Conservation (phyloP, 2,329 filamentous ascomycete species). For the Beauveria sp. region DNA sequence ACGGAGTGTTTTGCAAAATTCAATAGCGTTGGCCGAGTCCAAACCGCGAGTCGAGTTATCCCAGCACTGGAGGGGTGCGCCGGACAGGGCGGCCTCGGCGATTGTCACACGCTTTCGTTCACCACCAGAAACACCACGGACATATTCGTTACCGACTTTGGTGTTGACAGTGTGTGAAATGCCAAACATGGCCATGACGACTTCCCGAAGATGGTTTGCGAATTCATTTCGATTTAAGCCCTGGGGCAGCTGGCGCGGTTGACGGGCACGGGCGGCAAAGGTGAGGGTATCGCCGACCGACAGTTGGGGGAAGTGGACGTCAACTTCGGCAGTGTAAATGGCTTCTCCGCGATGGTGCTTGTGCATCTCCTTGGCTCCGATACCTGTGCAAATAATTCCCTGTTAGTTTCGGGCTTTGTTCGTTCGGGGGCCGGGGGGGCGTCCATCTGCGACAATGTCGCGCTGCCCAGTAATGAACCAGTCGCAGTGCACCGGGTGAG, state of each 20-base stretch:
- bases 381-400: slow-evolving; percentile 29
- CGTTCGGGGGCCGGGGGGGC: neutral
- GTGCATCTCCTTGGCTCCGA: slow-evolving; percentile 63
- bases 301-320: slow-evolving; percentile 68
- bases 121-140: slow-evolving; percentile 67
- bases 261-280: slow-evolving; percentile 62
- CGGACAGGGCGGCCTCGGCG: slow-evolving; percentile 52
- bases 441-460: slow-evolving; percentile 7
- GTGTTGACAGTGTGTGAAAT: slow-evolving; percentile 59
- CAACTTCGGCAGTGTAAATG: slow-evolving; percentile 76
- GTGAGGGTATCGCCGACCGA: slow-evolving; percentile 68
- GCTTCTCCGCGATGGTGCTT: slow-evolving; percentile 68
- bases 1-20: slow-evolving; percentile 65
- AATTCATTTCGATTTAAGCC: slow-evolving; percentile 45
- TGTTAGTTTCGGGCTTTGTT: neutral
- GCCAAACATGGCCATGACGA: slow-evolving; percentile 16
- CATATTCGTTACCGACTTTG: slow-evolving; percentile 65
- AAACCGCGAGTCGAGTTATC: slow-evolving; percentile 69
- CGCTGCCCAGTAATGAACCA: neutral
- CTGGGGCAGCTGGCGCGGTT: slow-evolving; percentile 49
- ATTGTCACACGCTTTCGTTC: slow-evolving; percentile 63
- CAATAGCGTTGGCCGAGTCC: slow-evolving; percentile 67
- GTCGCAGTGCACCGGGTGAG: neutral
- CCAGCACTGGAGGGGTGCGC: slow-evolving; percentile 56
- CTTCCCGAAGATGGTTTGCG: slow-evolving; percentile 52